Evolutionary conservation across 495 filamentous ascomycete species (phyloP).

Genomic region (Sordaria brevicollis): DNA sequence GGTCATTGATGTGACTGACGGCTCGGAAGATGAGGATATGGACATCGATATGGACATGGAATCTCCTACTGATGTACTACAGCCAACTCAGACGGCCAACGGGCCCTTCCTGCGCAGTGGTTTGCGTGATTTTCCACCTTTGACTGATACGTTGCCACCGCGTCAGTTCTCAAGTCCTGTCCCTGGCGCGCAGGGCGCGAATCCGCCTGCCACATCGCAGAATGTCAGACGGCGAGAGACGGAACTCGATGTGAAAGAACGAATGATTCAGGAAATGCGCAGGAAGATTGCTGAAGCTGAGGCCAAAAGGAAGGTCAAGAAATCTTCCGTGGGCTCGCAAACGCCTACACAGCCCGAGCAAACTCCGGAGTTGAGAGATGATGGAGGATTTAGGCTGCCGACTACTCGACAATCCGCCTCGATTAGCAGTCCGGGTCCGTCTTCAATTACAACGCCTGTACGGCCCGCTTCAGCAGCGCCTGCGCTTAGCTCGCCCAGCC

Average conservation of each 20-base stretch:
- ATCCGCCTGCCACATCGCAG: constrained; percentile 20
- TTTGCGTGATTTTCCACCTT: constrained; percentile 35
- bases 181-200: constrained; percentile 20
- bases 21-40: constrained; percentile 32
- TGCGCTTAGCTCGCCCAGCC: constrained; percentile 3
- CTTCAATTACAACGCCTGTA: not conserved
- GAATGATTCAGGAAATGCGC: constrained; percentile 64
- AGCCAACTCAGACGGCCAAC: constrained; percentile 11
- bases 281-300: constrained; percentile 69
- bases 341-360: constrained; percentile 19
- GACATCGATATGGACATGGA: constrained; percentile 43
- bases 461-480: not conserved
- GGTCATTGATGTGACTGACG: constrained; percentile 70
- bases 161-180: constrained; percentile 29
- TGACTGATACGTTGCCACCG: constrained; percentile 27
- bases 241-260: constrained; percentile 53
- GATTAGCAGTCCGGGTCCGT: constrained; percentile 1
- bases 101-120: constrained; percentile 19
- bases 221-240: constrained; percentile 25
- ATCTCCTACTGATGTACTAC: constrained; percentile 30
- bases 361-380: constrained; percentile 24
- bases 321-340: constrained; percentile 10
- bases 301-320: constrained; percentile 43
- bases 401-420: not conserved
- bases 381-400: constrained; percentile 3